A percentile compares a stretch with the other conserved stretches of the same genome.
Conservation (phyloP, 1,139 yeast species). For the Hanseniaspora gamundiae region DNA sequence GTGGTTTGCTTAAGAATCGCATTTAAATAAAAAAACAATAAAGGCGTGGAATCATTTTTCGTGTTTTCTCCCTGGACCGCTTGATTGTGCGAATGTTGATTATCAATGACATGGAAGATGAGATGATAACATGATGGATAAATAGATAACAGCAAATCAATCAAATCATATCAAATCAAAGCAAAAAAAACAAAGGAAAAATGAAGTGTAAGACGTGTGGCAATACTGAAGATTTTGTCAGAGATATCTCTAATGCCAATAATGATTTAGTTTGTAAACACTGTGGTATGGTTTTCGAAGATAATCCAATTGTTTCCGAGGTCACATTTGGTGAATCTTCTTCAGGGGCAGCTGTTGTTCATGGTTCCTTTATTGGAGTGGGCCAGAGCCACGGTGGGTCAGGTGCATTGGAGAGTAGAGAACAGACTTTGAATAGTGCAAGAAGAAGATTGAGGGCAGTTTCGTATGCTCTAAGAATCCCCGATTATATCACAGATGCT, state of each 20-base stretch:
- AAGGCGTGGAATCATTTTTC: too few relatives aligned
- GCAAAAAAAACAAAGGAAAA: not conserved
- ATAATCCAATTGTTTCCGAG: conserved; percentile 89
- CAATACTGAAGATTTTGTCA: conserved; percentile 30
- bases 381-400: conserved; percentile 71
- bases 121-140: too few relatives aligned
- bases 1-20: too few relatives aligned
- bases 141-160: not conserved
- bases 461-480: conserved; percentile 65
- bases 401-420: conserved; percentile 72
- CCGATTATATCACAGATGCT: conserved; percentile 74
- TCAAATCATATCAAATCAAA: not conserved
- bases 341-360: conserved; percentile 90
- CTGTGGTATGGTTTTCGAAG: conserved; percentile 85
- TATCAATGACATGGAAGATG: not conserved
- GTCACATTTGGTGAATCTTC: conserved; percentile 89
- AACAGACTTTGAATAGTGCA: conserved; percentile 78
- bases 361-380: conserved; percentile 84
- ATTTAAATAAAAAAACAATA: too few relatives aligned
- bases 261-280: conserved; percentile 66
- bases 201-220: conserved; percentile 33
- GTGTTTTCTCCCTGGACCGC: too few relatives aligned
- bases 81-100: not conserved
- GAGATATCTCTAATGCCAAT: conserved; percentile 47
- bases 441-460: conserved; percentile 64